phyloP scores from a whole-genome alignment of 306 rosid genomes.

The Vicia villosa region DNA sequence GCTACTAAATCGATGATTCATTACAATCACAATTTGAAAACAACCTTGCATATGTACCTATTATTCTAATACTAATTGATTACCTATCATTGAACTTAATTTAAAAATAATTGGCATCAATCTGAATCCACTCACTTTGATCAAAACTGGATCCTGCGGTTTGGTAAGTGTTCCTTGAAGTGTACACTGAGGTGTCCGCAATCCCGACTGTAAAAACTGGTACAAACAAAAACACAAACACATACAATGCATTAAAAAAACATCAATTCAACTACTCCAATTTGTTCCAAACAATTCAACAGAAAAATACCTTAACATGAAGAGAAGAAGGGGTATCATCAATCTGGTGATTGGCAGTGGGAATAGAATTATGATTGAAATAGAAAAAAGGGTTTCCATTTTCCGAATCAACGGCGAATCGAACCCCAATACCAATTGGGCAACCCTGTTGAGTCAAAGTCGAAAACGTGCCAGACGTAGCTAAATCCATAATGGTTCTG shows the following conservation, averaged over 20 bases:
- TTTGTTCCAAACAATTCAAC: neutral
- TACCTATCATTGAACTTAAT: neutral
- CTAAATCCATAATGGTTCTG: slow-evolving; percentile 81
- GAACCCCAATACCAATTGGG: slow-evolving; percentile 82
- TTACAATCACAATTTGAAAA: slow-evolving; percentile 2
- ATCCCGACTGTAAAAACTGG: slow-evolving; percentile 73
- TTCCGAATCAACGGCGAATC: slow-evolving; percentile 68
- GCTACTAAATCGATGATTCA: neutral
- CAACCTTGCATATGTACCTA: neutral
- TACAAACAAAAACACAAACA: slow-evolving; percentile 23
- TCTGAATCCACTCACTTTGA: slow-evolving; percentile 40
- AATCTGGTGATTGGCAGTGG: slow-evolving; percentile 9
- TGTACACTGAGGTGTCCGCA: slow-evolving; percentile 91
- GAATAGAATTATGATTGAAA: slow-evolving; percentile 42
- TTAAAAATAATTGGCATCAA: neutral
- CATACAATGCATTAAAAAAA: neutral
- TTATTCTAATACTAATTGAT: neutral
- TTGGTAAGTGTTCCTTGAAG: slow-evolving; percentile 74
- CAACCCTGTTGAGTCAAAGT: slow-evolving; percentile 59
- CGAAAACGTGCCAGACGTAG: slow-evolving; percentile 70
- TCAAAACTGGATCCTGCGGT: slow-evolving; percentile 51
- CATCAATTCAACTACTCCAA: neutral
- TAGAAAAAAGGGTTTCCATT: slow-evolving; percentile 76
- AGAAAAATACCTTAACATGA: slow-evolving; percentile 67
- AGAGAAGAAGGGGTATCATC: slow-evolving; percentile 56